phyloP scores from a whole-genome alignment of 805 yeast species.

The Sugiyamaella boreocaroliniensis region DNA sequence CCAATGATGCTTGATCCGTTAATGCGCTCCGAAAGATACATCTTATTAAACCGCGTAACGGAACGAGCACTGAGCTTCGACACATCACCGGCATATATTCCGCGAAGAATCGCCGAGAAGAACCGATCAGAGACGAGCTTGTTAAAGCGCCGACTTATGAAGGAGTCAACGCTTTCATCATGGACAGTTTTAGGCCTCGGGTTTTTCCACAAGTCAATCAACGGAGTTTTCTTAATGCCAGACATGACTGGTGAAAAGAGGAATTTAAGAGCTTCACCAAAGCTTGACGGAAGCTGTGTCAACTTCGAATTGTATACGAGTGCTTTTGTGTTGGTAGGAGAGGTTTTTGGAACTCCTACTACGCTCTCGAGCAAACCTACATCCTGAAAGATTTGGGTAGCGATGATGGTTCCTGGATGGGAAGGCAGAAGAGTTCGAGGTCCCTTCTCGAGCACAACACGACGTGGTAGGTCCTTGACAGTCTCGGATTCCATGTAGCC shows the following conservation, averaged over 20 bases:
- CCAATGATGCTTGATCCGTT: slow-evolving; percentile 47
- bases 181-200: slow-evolving; percentile 17
- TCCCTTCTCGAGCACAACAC: slow-evolving; percentile 62
- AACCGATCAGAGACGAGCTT: slow-evolving; percentile 45
- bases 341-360: slow-evolving; percentile 48
- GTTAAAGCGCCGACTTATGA: slow-evolving; percentile 67
- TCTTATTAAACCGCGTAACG: slow-evolving; percentile 45
- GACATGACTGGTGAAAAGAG: slow-evolving; percentile 30
- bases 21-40: slow-evolving; percentile 49
- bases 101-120: slow-evolving; percentile 77
- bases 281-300: slow-evolving; percentile 28
- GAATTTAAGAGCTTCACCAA: slow-evolving; percentile 17
- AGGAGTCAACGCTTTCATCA: slow-evolving; percentile 70
- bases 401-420: slow-evolving; percentile 53
- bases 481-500: slow-evolving; percentile 63
- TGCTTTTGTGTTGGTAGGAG: slow-evolving; percentile 68
- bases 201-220: slow-evolving; percentile 27
- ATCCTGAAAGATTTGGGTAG: slow-evolving; percentile 29
- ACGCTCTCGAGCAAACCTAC: slow-evolving; percentile 43
- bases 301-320: slow-evolving; percentile 37
- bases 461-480: slow-evolving; percentile 11
- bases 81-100: slow-evolving; percentile 86
- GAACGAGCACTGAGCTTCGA: slow-evolving; percentile 53
- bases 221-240: slow-evolving; percentile 52
- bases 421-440: slow-evolving; percentile 86